Evolutionary conservation across 148 eudicot species (phyloP).

Genomic region (Polygonum maritimum): DNA sequence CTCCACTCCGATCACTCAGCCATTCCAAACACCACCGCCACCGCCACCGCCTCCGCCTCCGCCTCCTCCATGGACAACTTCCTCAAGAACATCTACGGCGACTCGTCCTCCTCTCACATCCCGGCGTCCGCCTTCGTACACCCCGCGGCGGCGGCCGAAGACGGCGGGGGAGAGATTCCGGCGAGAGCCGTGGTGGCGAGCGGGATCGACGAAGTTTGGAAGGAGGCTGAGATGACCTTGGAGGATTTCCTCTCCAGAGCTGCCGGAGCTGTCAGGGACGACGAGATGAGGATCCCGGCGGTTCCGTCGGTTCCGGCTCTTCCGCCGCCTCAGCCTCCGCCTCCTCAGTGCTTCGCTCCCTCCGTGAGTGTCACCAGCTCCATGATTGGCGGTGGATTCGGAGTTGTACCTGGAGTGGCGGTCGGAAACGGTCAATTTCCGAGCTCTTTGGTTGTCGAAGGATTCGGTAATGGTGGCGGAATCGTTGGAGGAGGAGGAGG

Average conservation of each 20-base stretch:
- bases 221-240: slow-evolving; percentile 44
- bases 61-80: slow-evolving; percentile 37
- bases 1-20: not conserved
- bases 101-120: slow-evolving; percentile 19
- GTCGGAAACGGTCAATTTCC: slow-evolving; percentile 17
- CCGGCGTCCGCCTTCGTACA: not conserved
- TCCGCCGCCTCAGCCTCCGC: slow-evolving; percentile 6
- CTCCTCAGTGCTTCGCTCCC: slow-evolving; percentile 13
- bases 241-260: slow-evolving; percentile 48
- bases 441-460: slow-evolving; percentile 14
- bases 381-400: slow-evolving; percentile 18
- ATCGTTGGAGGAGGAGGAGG: slow-evolving; percentile 1
- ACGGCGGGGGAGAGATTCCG: slow-evolving; percentile 1
- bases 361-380: slow-evolving; percentile 8
- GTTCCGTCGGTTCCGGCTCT: slow-evolving; percentile 1
- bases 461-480: slow-evolving; percentile 20
- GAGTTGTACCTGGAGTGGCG: slow-evolving; percentile 1
- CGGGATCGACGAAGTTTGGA: slow-evolving; percentile 44
- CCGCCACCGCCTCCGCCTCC: slow-evolving; percentile 10
- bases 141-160: not conserved
- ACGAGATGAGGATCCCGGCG: slow-evolving; percentile 29
- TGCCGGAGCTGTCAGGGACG: slow-evolving; percentile 33
- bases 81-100: slow-evolving; percentile 38
- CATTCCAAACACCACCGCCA: not conserved
- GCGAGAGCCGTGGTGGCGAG: slow-evolving; percentile 12